Conservation (phyloP, 306 rosid species). For the Nissolia schottii region DNA sequence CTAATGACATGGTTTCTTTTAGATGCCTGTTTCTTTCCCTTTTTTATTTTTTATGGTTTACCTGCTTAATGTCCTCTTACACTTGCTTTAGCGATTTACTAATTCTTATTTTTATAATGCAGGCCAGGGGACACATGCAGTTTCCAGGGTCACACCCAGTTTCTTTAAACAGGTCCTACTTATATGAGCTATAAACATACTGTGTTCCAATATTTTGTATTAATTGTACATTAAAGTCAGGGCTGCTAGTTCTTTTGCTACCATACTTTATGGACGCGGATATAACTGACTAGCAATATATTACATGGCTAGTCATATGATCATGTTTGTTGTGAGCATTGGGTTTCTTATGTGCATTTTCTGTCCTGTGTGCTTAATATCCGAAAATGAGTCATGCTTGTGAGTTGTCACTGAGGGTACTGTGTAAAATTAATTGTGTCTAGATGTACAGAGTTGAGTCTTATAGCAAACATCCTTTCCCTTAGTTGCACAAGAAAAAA, state of each 20-base stretch:
- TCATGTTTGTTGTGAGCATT: conserved; percentile 15
- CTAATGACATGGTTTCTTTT: conserved; percentile 6
- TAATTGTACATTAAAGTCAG: background rate
- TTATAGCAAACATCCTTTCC: background rate
- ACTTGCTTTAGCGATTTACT: conserved; percentile 9
- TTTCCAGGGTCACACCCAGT: conserved; percentile 98
- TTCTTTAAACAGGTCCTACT: conserved; percentile 77
- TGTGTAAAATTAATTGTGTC: background rate
- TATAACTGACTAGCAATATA: too few species aligned
- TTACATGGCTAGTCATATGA: conserved; percentile 1
- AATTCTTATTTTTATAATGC: conserved; percentile 38
- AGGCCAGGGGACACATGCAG: conserved; percentile 74
- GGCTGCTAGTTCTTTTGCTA: background rate
- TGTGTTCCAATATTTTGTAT: background rate
- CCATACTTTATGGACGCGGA: background rate
- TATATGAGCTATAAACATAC: background rate
- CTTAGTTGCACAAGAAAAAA: background rate
- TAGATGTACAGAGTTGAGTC: background rate
- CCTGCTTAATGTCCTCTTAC: conserved; percentile 15
- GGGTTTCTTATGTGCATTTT: conserved; percentile 10
- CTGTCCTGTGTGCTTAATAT: background rate
- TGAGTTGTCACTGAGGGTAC: background rate
- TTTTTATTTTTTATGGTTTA: background rate
- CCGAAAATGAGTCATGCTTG: conserved; percentile 9
- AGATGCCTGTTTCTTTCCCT: too few species aligned